These are phyloP conservation scores for Metschnikowia bowlesiae DNA, from an alignment of 805 yeast species.

Conservation along the genomic window DNA sequence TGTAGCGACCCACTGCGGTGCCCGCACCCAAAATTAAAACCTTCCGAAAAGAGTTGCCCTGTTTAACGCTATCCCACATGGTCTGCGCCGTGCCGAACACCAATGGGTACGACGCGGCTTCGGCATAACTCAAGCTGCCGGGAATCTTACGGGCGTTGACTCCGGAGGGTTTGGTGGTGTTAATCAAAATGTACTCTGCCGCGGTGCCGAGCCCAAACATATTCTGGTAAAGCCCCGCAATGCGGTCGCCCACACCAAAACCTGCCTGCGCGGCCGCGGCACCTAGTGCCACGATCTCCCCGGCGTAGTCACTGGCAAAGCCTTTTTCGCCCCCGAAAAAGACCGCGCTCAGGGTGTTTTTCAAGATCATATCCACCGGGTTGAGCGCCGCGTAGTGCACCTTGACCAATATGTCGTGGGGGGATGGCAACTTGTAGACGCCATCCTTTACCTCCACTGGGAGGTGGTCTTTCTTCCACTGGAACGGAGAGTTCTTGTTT, in stretches of 20 bases:
- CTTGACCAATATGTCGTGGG: slow-evolving; percentile 25
- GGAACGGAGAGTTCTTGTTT: slow-evolving; percentile 14
- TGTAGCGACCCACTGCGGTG: slow-evolving; percentile 59
- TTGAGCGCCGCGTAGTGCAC: slow-evolving; percentile 31
- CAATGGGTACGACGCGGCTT: slow-evolving; percentile 66
- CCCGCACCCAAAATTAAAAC: slow-evolving; percentile 72
- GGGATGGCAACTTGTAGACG: slow-evolving; percentile 9
- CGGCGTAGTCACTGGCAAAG: slow-evolving; percentile 31
- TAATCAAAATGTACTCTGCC: slow-evolving; percentile 43
- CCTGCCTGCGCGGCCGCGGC: slow-evolving; percentile 18
- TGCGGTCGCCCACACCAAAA: slow-evolving; percentile 26
- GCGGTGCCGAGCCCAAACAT: slow-evolving; percentile 36
- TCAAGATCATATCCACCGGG: slow-evolving; percentile 28
- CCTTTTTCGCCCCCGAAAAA: slow-evolving; percentile 18
- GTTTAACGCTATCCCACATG: slow-evolving; percentile 25
- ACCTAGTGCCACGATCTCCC: slow-evolving; percentile 31
- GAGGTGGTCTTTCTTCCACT: slow-evolving; percentile 9
- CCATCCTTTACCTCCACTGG: slow-evolving; percentile 11
- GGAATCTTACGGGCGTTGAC: slow-evolving; percentile 44
- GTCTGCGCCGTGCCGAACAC: slow-evolving; percentile 60
- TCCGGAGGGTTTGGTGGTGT: slow-evolving; percentile 26
- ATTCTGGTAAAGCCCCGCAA: slow-evolving; percentile 23
- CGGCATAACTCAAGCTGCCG: slow-evolving; percentile 39
- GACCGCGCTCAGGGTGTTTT: slow-evolving; percentile 14
- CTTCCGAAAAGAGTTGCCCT: slow-evolving; percentile 40